Evolutionary conservation across 768 basidiomycete genomes (phyloP).

Genomic region (Lentinus tigrinus): DNA sequence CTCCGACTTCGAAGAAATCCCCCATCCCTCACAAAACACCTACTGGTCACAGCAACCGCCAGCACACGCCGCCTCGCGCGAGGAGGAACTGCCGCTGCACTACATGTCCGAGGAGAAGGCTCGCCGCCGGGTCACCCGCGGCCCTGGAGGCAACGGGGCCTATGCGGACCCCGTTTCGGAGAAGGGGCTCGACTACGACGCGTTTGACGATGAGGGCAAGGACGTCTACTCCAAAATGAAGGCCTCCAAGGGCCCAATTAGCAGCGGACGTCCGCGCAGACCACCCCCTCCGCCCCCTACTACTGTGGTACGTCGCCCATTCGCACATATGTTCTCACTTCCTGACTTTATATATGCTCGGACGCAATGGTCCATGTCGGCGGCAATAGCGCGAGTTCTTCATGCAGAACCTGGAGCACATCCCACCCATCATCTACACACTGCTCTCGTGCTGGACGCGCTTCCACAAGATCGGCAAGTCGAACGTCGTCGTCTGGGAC

Average conservation of each 20-base stretch:
- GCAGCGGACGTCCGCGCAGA: constrained; percentile 59
- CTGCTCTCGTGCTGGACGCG: constrained; percentile 94
- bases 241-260: constrained; percentile 27
- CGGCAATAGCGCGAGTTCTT: constrained; percentile 65
- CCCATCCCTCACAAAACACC: constrained; percentile 46
- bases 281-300: constrained; percentile 65
- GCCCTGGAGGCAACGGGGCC: constrained; percentile 30
- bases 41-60: constrained; percentile 20
- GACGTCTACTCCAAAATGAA: constrained; percentile 53
- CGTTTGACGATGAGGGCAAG: constrained; percentile 66
- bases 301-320: constrained; percentile 32
- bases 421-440: constrained; percentile 84
- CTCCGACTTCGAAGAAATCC: constrained; percentile 71
- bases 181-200: constrained; percentile 28
- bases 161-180: constrained; percentile 19
- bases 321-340: constrained; percentile 5
- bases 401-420: constrained; percentile 74
- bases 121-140: constrained; percentile 43
- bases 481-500: constrained; percentile 92
- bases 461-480: constrained; percentile 87
- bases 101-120: constrained; percentile 53
- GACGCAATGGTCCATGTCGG: not conserved
- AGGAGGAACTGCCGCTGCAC: constrained; percentile 50
- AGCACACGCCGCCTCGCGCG: constrained; percentile 22
- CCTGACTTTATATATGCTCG: constrained; percentile 1